A percentile compares a stretch with the other conserved stretches of the same genome.
Evolutionary conservation across 2,329 filamentous ascomycete species (phyloP).

Genomic region (Colletotrichum filicis): DNA sequence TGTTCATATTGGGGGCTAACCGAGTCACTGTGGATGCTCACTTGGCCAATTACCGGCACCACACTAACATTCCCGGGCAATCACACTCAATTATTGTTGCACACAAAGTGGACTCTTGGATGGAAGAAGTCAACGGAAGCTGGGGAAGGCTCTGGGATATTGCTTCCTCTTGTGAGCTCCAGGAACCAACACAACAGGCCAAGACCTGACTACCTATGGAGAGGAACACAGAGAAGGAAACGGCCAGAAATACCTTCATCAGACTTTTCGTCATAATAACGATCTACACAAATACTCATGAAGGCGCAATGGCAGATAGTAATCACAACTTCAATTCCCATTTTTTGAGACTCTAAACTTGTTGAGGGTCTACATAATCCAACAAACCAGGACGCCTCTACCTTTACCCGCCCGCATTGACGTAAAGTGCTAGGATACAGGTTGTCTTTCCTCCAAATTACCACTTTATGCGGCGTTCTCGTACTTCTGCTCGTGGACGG

Average conservation of each 20-base stretch:
- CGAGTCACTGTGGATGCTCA: neutral
- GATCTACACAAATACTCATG: neutral
- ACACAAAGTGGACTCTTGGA: slow-evolving; percentile 12
- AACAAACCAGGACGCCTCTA: slow-evolving; percentile 32
- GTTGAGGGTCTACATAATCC: slow-evolving; percentile 32
- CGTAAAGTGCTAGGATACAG: slow-evolving; percentile 29
- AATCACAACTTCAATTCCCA: slow-evolving; percentile 8
- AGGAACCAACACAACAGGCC: neutral
- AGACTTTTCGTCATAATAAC: neutral
- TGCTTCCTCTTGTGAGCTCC: neutral
- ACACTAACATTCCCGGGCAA: neutral
- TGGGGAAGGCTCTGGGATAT: slow-evolving; percentile 12
- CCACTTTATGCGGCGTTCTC: slow-evolving; percentile 55
- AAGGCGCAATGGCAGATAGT: neutral
- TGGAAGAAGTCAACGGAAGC: neutral
- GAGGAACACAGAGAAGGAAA: neutral
- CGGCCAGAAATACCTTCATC: neutral
- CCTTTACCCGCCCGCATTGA: slow-evolving; percentile 31
- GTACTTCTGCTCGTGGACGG: slow-evolving; percentile 82
- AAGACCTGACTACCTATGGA: neutral
- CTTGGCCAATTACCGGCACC: neutral
- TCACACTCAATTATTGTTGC: slow-evolving; percentile 14
- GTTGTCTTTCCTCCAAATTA: slow-evolving; percentile 22
- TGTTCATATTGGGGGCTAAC: neutral
- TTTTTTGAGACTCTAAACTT: slow-evolving; percentile 26